Percentiles rank a stretch among this genome's conserved stretches.
Conservation (phyloP, 768 basidiomycete species). For the Leccinellum rugosiceps region DNA sequence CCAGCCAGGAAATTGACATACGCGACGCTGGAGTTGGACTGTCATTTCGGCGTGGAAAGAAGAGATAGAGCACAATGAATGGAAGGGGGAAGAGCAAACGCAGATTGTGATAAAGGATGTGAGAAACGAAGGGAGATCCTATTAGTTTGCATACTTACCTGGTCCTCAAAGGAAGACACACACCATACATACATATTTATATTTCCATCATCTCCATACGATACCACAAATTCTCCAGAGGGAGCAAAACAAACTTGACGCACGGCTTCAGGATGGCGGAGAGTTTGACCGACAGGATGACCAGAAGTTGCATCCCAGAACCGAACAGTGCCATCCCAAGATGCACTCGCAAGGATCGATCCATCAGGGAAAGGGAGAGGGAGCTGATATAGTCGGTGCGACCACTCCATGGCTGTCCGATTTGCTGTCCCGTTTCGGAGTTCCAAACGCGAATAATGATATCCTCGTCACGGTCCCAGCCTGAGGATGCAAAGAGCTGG, state of each 20-base stretch:
- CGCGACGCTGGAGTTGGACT: not conserved
- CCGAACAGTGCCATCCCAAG: not conserved
- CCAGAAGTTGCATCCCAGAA: not conserved
- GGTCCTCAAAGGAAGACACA: no score
- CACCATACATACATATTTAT: not conserved
- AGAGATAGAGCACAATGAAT: no score
- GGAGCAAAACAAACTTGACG: not conserved
- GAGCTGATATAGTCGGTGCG: not conserved
- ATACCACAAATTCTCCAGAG: not conserved
- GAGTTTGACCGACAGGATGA: not conserved
- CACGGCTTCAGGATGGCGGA: no score
- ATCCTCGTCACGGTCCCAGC: no score
- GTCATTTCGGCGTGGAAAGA: no score
- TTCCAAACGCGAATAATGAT: not conserved
- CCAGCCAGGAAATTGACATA: not conserved
- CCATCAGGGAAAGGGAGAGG: not conserved
- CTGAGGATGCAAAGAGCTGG: not conserved
- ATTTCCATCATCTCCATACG: no score
- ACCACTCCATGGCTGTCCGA: not conserved
- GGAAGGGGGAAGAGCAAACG: no score
- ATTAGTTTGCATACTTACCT: no score
- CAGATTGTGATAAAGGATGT: no score
- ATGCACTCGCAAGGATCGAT: not conserved
- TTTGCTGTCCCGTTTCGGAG: not conserved
- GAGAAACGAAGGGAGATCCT: no score